Evolutionary conservation across 202 grass and related monocot species (phyloP).

Genomic region (Panicum hallii): DNA sequence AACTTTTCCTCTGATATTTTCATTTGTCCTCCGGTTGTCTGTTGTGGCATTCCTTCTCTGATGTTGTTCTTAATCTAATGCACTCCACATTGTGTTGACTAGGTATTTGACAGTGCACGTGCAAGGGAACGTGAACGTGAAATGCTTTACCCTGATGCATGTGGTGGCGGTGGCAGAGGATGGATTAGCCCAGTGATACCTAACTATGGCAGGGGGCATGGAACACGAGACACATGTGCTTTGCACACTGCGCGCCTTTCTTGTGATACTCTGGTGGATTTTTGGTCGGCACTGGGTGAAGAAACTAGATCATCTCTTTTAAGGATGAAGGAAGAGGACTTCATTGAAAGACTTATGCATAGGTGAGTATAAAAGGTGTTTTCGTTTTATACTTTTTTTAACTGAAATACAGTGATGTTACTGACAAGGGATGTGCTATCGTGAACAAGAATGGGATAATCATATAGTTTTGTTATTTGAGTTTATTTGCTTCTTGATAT

Average conservation of each 20-base stretch:
- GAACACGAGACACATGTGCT: conserved; percentile 83
- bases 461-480: background rate
- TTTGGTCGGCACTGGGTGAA: conserved; percentile 75
- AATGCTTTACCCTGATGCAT: conserved; percentile 91
- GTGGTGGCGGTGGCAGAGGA: conserved; percentile 80
- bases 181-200: conserved; percentile 83
- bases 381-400: conserved; percentile 22
- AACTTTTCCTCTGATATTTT: background rate
- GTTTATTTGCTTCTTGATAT: conserved; percentile 22
- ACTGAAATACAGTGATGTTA: background rate
- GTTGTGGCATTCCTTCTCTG: background rate
- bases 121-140: conserved; percentile 80
- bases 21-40: background rate
- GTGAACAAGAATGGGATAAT: conserved; percentile 6
- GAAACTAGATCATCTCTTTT: conserved; percentile 80
- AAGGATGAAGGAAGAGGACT: conserved; percentile 90
- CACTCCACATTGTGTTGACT: conserved; percentile 2
- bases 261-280: conserved; percentile 85
- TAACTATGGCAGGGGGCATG: conserved; percentile 79
- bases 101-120: conserved; percentile 92
- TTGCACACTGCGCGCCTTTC: conserved; percentile 84
- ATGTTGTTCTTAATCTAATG: conserved; percentile 13
- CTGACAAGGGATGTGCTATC: background rate
- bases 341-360: conserved; percentile 85
- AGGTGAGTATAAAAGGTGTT: conserved; percentile 47